phyloP scores from a whole-genome alignment of 768 basidiomycete species.

The Podaxis sp. region DNA sequence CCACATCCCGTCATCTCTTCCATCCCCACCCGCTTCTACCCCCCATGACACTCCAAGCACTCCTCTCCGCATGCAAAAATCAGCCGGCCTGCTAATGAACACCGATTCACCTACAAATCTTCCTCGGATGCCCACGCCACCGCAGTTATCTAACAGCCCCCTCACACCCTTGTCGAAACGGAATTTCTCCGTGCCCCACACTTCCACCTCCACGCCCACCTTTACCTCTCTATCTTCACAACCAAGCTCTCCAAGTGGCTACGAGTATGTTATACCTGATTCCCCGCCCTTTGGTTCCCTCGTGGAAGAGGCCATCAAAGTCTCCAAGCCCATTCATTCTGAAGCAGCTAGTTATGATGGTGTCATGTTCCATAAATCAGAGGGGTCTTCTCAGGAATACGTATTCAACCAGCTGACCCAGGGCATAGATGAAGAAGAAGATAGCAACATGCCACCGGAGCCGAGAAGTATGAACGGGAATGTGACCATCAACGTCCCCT shows the following conservation, averaged over 20 bases:
- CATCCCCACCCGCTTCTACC: conserved; percentile 14
- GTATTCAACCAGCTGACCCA: conserved; percentile 51
- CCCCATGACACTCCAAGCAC: not conserved
- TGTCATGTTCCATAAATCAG: conserved; percentile 11
- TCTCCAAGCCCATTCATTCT: not conserved
- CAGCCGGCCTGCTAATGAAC: not conserved
- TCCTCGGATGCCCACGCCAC: not conserved
- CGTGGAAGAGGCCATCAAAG: conserved; percentile 12
- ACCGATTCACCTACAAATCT: not conserved
- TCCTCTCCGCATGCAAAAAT: not conserved
- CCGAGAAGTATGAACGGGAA: not conserved
- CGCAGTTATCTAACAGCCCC: not conserved
- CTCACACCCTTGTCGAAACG: conserved; percentile 5
- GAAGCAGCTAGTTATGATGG: not conserved
- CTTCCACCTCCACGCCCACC: conserved; percentile 11
- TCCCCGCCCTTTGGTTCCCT: conserved; percentile 12
- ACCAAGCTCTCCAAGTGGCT: conserved; percentile 10
- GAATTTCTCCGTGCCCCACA: not conserved
- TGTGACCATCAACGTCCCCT: not conserved
- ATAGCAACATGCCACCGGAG: not conserved
- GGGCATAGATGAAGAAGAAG: conserved; percentile 21
- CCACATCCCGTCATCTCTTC: conserved; percentile 8
- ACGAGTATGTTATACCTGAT: conserved; percentile 5
- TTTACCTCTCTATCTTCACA: conserved; percentile 26
- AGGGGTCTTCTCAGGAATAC: conserved; percentile 26